These are phyloP conservation scores for Mediolabrus comicus DNA, from an alignment of 108 stramenopile species.

Conservation along the genomic window DNA sequence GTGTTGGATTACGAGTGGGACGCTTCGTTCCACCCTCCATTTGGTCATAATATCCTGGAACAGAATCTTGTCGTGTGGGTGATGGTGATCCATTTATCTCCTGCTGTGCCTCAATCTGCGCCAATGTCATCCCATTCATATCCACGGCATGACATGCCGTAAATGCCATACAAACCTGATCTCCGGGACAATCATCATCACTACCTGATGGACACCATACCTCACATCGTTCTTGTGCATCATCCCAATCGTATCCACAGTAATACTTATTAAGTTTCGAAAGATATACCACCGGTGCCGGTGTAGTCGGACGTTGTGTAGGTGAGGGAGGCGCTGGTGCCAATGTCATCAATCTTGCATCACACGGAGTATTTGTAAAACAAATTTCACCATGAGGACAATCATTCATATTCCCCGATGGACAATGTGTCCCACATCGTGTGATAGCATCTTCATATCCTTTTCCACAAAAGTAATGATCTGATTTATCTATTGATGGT, in stretches of 20 bases:
- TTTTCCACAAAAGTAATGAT: slow-evolving; percentile 46
- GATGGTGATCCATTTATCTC: slow-evolving; percentile 1
- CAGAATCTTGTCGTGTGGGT: slow-evolving; percentile 2
- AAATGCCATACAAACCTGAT: slow-evolving; percentile 42
- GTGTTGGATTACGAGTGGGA: slow-evolving; percentile 7
- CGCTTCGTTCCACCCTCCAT: not conserved
- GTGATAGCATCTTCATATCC: slow-evolving; percentile 37
- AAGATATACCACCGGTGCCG: slow-evolving; percentile 26
- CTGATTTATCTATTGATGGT: slow-evolving; percentile 29
- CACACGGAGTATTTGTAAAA: slow-evolving; percentile 44
- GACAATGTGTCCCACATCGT: slow-evolving; percentile 35
- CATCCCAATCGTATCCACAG: slow-evolving; percentile 44
- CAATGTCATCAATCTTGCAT: slow-evolving; percentile 35
- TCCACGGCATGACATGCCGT: slow-evolving; percentile 34
- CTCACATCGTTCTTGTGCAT: slow-evolving; percentile 44
- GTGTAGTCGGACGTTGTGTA: slow-evolving; percentile 32
- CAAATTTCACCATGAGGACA: slow-evolving; percentile 49
- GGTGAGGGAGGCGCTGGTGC: slow-evolving; percentile 33
- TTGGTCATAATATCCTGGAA: slow-evolving; percentile 8
- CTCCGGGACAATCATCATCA: slow-evolving; percentile 46
- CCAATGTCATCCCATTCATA: slow-evolving; percentile 38
- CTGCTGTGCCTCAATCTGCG: slow-evolving; percentile 21
- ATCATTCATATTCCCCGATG: slow-evolving; percentile 40
- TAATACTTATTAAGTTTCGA: slow-evolving; percentile 46
- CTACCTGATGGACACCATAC: slow-evolving; percentile 44